phyloP scores from a whole-genome alignment of 2,329 filamentous ascomycete species.

The Colletotrichum tropicicola region DNA sequence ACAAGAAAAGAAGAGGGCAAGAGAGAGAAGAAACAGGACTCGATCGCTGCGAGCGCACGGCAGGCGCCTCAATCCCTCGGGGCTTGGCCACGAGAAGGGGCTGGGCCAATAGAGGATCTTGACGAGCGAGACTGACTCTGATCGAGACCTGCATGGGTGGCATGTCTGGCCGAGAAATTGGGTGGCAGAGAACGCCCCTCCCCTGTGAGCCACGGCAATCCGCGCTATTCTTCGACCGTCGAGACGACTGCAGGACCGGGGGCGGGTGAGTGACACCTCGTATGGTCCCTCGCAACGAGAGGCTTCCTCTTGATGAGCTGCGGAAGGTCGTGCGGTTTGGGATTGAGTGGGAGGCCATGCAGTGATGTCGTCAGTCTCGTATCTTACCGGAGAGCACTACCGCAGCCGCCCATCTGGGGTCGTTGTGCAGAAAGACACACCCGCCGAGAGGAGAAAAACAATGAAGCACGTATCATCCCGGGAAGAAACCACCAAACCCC shows the following conservation, averaged over 20 bases:
- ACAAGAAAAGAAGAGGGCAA: not conserved
- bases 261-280: conserved; percentile 19
- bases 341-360: conserved; percentile 17
- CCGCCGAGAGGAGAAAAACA: not conserved
- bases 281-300: conserved; percentile 1
- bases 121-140: conserved; percentile 29
- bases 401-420: not conserved
- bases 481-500: not conserved
- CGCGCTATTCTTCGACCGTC: not conserved
- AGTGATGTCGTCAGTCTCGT: conserved; percentile 28
- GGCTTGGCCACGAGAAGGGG: conserved; percentile 22
- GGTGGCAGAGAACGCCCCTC: conserved; percentile 14
- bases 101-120: conserved; percentile 26
- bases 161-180: conserved; percentile 28
- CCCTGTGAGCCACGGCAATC: not conserved
- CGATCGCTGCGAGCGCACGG: conserved; percentile 17
- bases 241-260: not conserved
- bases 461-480: not conserved
- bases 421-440: not conserved
- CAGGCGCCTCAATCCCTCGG: conserved; percentile 24
- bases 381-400: not conserved
- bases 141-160: conserved; percentile 26
- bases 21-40: conserved; percentile 12
- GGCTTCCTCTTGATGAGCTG: conserved; percentile 5
- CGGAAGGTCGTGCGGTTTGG: conserved; percentile 25